Conservation (phyloP, 805 yeast species). For the Saccharomycopsis malanga region DNA sequence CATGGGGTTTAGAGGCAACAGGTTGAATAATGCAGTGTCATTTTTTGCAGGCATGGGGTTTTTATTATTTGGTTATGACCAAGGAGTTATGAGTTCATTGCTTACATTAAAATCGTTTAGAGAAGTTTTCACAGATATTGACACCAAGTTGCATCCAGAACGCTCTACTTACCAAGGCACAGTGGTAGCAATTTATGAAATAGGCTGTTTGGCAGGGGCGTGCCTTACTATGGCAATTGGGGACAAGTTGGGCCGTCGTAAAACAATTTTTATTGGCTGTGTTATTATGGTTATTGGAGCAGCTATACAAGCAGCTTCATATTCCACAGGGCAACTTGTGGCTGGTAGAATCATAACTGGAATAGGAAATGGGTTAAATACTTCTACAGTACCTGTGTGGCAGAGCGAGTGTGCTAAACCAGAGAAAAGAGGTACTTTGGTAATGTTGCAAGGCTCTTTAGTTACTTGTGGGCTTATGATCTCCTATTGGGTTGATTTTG, state of each 20-base stretch:
- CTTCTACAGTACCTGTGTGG: conserved; percentile 76
- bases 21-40: conserved; percentile 12
- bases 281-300: conserved; percentile 54
- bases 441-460: conserved; percentile 62
- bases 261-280: conserved; percentile 46
- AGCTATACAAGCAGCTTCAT: conserved; percentile 42
- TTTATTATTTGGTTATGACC: conserved; percentile 56
- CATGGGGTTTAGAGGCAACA: conserved; percentile 14
- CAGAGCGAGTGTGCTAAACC: conserved; percentile 70
- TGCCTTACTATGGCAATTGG: conserved; percentile 48
- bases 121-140: conserved; percentile 40
- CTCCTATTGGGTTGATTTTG: conserved; percentile 72
- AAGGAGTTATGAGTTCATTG: conserved; percentile 61
- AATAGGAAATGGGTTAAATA: conserved; percentile 66
- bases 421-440: conserved; percentile 58
- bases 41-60: conserved; percentile 19
- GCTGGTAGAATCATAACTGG: conserved; percentile 69
- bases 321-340: conserved; percentile 34
- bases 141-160: conserved; percentile 22
- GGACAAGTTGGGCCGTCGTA: conserved; percentile 59
- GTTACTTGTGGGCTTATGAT: conserved; percentile 66
- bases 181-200: conserved; percentile 47
- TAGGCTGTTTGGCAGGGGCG: conserved; percentile 68
- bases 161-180: conserved; percentile 57
- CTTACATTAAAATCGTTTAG: conserved; percentile 51